Percentiles rank a stretch among this genome's conserved stretches.
phyloP scores from a whole-genome alignment of 2,329 filamentous ascomycete species.

The Aspergillus udagawae region DNA sequence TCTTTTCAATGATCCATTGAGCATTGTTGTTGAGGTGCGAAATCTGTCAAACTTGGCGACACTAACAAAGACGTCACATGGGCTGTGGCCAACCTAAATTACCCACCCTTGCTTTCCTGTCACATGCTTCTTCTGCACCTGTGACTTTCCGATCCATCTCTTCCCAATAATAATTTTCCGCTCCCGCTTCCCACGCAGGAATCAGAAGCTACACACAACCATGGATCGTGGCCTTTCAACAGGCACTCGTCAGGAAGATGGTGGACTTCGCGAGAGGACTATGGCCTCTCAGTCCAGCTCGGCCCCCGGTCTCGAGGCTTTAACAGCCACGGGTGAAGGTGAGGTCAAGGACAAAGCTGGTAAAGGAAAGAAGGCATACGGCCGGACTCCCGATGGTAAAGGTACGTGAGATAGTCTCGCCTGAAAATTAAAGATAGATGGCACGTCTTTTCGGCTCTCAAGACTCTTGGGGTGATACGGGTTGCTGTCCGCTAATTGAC shows the following conservation, averaged over 20 bases:
- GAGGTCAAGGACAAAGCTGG: conserved; percentile 47
- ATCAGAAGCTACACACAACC: conserved; percentile 6
- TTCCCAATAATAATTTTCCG: conserved; percentile 18
- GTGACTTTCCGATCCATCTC: conserved; percentile 3
- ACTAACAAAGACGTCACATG: conserved; percentile 1
- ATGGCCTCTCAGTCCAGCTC: conserved; percentile 37
- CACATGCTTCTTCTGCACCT: conserved; percentile 15
- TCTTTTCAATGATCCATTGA: neutral
- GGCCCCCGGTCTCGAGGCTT: conserved; percentile 46
- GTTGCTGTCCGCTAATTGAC: conserved; percentile 15
- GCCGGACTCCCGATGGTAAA: conserved; percentile 83
- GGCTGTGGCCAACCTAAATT: conserved; percentile 12
- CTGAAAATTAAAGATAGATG: neutral
- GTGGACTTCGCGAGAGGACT: conserved; percentile 48
- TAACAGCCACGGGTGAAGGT: conserved; percentile 26
- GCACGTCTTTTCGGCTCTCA: neutral
- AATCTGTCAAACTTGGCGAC: neutral
- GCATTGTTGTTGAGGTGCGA: neutral
- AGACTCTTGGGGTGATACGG: neutral
- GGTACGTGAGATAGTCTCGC: conserved; percentile 55
- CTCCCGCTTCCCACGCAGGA: conserved; percentile 9
- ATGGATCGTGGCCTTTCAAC: conserved; percentile 40
- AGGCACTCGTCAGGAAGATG: conserved; percentile 29
- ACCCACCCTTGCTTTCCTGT: conserved; percentile 7
- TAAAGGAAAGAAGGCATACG: conserved; percentile 74